phyloP scores from a whole-genome alignment of 208 protist genomes.

The Leishmania major region DNA sequence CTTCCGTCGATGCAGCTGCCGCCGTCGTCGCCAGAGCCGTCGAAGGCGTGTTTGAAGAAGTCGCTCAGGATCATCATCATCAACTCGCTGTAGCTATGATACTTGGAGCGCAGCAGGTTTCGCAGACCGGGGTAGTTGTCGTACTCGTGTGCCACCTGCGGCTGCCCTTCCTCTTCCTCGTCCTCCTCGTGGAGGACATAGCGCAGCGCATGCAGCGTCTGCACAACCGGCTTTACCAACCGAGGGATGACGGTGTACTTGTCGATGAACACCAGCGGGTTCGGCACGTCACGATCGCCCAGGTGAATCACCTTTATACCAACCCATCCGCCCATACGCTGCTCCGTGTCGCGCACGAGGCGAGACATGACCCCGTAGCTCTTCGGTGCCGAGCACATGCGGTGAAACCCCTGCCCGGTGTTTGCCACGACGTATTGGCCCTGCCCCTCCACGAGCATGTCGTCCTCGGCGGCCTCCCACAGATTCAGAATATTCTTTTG shows the following conservation, averaged over 20 bases:
- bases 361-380: conserved; percentile 86
- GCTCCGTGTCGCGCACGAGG: conserved; percentile 79
- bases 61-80: conserved; percentile 90
- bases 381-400: conserved; percentile 90
- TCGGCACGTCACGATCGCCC: conserved; percentile 97
- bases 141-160: conserved; percentile 27
- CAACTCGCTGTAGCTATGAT: conserved; percentile 68
- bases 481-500: conserved; percentile 93
- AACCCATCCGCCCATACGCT: conserved; percentile 91
- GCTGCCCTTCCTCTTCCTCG: conserved; percentile 21
- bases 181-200: conserved; percentile 63
- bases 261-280: conserved; percentile 98
- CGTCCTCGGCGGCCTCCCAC: conserved; percentile 94
- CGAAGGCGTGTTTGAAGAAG: conserved; percentile 97
- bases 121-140: conserved; percentile 71
- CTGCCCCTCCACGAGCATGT: conserved; percentile 84
- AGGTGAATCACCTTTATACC: conserved; percentile 97
- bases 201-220: conserved; percentile 67
- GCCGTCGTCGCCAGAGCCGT: conserved; percentile 92
- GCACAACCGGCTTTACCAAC: conserved; percentile 94
- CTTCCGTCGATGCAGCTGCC: conserved; percentile 97
- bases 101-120: conserved; percentile 80
- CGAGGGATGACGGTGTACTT: conserved; percentile 97
- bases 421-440: conserved; percentile 81
- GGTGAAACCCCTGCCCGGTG: conserved; percentile 96